These are phyloP conservation scores for Lasiodiplodia theobromae DNA, from an alignment of 2,329 filamentous ascomycete genomes.

Conservation along the genomic window DNA sequence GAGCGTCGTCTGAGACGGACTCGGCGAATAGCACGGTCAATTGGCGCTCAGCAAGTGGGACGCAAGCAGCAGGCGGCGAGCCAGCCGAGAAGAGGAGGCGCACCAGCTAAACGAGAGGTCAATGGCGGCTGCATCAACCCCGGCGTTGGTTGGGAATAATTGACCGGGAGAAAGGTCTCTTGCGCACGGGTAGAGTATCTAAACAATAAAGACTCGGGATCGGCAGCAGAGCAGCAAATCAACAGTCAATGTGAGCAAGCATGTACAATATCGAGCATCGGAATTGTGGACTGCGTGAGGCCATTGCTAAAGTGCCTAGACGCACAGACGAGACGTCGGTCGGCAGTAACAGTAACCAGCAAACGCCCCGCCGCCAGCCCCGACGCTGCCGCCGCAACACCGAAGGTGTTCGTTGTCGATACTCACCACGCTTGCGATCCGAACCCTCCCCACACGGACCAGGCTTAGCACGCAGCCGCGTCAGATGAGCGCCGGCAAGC, in stretches of 20 bases:
- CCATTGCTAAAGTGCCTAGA: not conserved
- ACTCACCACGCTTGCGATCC: not conserved
- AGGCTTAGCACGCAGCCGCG: not conserved
- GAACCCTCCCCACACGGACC: not conserved
- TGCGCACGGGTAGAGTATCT: not conserved
- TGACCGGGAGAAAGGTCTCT: not conserved
- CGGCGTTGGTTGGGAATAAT: constrained; percentile 5
- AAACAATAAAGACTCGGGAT: constrained; percentile 1
- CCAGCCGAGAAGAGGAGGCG: constrained; percentile 30
- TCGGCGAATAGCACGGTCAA: constrained; percentile 40
- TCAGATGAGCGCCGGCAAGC: not conserved
- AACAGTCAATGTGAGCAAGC: not conserved
- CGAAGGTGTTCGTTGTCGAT: not conserved
- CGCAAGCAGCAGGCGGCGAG: constrained; percentile 47
- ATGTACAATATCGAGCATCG: not conserved
- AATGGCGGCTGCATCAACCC: constrained; percentile 9
- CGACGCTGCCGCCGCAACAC: constrained; percentile 1
- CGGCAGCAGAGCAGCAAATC: not conserved
- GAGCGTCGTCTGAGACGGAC: constrained; percentile 1
- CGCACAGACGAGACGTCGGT: not conserved
- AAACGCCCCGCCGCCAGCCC: constrained; percentile 1
- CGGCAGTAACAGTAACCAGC: too few species aligned
- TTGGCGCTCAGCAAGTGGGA: constrained; percentile 57
- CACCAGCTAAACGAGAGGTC: constrained; percentile 16
- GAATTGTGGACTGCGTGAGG: not conserved